phyloP scores from a whole-genome alignment of 2,329 filamentous ascomycete species.

The Niveomyces coronatus region DNA sequence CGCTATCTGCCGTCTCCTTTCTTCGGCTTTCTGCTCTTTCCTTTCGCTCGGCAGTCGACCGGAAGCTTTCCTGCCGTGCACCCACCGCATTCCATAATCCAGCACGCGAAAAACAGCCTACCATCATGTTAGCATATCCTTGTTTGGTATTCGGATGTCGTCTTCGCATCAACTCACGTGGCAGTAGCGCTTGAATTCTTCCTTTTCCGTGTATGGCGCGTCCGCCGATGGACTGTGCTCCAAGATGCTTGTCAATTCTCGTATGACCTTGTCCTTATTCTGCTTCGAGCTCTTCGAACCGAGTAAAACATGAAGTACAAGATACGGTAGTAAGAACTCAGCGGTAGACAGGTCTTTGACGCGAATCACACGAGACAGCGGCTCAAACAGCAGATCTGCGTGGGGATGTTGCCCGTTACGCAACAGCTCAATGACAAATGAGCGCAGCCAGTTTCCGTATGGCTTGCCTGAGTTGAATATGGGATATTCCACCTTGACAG shows the following conservation, averaged over 20 bases:
- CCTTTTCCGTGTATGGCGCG: conserved; percentile 50
- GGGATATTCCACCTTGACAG: conserved; percentile 57
- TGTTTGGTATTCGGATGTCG: not conserved
- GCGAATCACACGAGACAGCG: conserved; percentile 71
- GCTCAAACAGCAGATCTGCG: conserved; percentile 67
- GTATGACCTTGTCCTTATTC: conserved; percentile 54
- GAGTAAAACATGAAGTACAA: conserved; percentile 72
- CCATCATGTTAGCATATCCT: conserved; percentile 13
- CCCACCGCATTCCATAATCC: conserved; percentile 86
- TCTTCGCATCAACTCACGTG: conserved; percentile 49
- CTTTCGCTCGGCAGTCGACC: conserved; percentile 25
- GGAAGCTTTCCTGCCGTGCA: conserved; percentile 55
- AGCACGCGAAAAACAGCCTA: conserved; percentile 82
- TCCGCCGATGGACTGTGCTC: conserved; percentile 42
- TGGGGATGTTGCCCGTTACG: conserved; percentile 66
- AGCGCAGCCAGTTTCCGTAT: conserved; percentile 74
- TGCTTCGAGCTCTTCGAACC: conserved; percentile 50
- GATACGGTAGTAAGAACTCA: conserved; percentile 80
- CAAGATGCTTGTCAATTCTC: conserved; percentile 68
- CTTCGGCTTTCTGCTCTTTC: too few relatives aligned
- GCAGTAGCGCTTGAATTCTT: conserved; percentile 75
- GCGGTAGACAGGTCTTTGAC: conserved; percentile 80
- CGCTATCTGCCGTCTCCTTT: conserved; percentile 38
- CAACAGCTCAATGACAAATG: conserved; percentile 72
- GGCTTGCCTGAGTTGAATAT: conserved; percentile 59